These are phyloP conservation scores for Flaveria bidentis DNA, from an alignment of 129 eudicot genomes.

Conservation along the genomic window DNA sequence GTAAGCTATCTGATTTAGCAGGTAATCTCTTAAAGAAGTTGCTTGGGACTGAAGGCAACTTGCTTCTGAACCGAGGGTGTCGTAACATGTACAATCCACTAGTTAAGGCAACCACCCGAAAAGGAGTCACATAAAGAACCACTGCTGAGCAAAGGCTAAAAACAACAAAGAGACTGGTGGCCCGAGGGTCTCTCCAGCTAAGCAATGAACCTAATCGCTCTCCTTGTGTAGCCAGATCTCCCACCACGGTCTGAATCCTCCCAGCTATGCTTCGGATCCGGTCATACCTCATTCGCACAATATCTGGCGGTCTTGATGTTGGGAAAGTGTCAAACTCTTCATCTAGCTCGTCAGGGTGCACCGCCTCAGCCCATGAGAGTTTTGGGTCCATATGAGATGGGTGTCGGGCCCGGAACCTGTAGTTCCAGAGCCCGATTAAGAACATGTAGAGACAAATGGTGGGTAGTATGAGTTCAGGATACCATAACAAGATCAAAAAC, in stretches of 20 bases:
- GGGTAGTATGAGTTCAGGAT: constrained; percentile 70
- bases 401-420: constrained; percentile 61
- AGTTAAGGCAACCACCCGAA: constrained; percentile 50
- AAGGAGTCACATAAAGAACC: constrained; percentile 66
- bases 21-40: constrained; percentile 82
- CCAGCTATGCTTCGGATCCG: constrained; percentile 72
- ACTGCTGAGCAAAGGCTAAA: constrained; percentile 62
- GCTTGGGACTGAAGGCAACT: constrained; percentile 68
- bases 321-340: constrained; percentile 86
- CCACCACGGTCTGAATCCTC: constrained; percentile 70
- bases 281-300: constrained; percentile 72
- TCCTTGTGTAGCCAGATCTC: constrained; percentile 85
- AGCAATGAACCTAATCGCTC: constrained; percentile 65
- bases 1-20: constrained; percentile 67
- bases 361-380: constrained; percentile 77
- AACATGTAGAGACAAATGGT: constrained; percentile 66
- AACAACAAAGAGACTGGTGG: constrained; percentile 59
- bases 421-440: constrained; percentile 79
- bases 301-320: constrained; percentile 51
- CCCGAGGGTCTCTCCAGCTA: constrained; percentile 85
- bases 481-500: constrained; percentile 69
- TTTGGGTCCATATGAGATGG: constrained; percentile 84
- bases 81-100: constrained; percentile 59
- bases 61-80: constrained; percentile 75
- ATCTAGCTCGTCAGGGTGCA: constrained; percentile 69